Evolutionary conservation across 2,329 filamentous ascomycete genomes (phyloP), one percentile per base, ranked within the genome.

Genomic region (Neopestalotiopsis sp.): DNA sequence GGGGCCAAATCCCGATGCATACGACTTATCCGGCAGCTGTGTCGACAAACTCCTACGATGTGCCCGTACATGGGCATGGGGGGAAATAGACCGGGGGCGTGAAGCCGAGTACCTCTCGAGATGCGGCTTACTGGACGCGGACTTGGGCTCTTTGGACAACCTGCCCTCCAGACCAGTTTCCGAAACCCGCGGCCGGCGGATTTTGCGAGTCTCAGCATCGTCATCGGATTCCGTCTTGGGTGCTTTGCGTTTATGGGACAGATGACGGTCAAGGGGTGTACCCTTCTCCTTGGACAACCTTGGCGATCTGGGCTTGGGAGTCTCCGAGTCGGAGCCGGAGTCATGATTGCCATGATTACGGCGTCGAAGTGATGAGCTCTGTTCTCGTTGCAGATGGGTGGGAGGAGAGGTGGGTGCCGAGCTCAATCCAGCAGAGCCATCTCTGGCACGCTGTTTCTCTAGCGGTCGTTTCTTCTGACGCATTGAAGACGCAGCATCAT

Each of bases 1-100:
- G 69, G 85, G 81, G 65, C 83, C 81, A 42, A 89, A 77, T 4
- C 89, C 88, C 76, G 88, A 88, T 38, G 64, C 34, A 3, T 85
- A 82, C 10, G 84, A 81, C 70, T 88, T 80, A 3, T 86, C 82
- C 1, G 87, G 84, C 24, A 91, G 82, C 74, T 92, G 90, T 0
- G 88, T 90, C 2, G 91, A 93, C 34, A 85, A 81, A 72, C 90
- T 91, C 69, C 91, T 86, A 66, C 90, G 86, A 76, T 93, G 91
- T 34, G 80, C 77, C 73, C 87, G 86, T 63, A 82, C 77, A 62
- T 85, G 87, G 12, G 91, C 77, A 62, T 85, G 87, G 12, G 91
- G 91, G 20, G 91, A 93, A 24, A 84, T 80, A 10, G 91, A 93
- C 70, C 86, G 79, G 67, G 82, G 80, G 61, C 78, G 78, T 24